phyloP scores from a whole-genome alignment of 495 filamentous ascomycete species.

The Neurospora cerealis region DNA sequence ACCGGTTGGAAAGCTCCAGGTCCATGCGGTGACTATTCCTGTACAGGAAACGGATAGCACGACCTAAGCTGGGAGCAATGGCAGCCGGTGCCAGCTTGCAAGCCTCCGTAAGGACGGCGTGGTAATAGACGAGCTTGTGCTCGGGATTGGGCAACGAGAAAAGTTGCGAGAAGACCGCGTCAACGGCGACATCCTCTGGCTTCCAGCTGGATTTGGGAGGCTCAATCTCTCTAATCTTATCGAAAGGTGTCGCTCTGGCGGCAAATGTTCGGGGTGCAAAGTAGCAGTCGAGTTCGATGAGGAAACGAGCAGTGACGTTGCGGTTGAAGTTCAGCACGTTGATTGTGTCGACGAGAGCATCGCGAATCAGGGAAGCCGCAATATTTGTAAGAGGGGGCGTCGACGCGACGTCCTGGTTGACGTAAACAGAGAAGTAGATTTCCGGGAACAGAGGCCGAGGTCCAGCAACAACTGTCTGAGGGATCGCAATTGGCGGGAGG shows the following conservation, averaged over 20 bases:
- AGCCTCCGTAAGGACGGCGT: conserved; percentile 84
- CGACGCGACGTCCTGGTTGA: conserved; percentile 81
- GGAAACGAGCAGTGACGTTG: conserved; percentile 70
- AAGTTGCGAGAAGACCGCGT: conserved; percentile 92
- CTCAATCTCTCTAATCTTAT: conserved; percentile 69
- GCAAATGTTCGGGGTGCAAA: conserved; percentile 83
- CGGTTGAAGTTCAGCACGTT: conserved; percentile 91
- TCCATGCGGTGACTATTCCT: conserved; percentile 71
- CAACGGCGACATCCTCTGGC: conserved; percentile 92
- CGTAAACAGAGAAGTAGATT: conserved; percentile 86
- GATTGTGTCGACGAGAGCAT: conserved; percentile 85
- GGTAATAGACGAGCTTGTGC: conserved; percentile 95
- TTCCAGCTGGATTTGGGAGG: conserved; percentile 79
- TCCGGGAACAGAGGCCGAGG: conserved; percentile 76
- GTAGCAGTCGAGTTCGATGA: conserved; percentile 93
- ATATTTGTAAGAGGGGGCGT: conserved; percentile 70
- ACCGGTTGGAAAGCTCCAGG: conserved; percentile 74
- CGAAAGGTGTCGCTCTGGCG: conserved; percentile 84
- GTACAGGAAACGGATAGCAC: conserved; percentile 89
- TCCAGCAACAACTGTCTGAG: conserved; percentile 63
- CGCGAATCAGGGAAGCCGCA: conserved; percentile 70
- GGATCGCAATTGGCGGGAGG: conserved; percentile 65
- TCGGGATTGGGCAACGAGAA: conserved; percentile 79
- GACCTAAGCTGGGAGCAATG: conserved; percentile 87
- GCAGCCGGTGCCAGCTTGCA: conserved; percentile 93